Percentiles rank a stretch among this genome's conserved stretches.
Conservation (phyloP, 2,329 filamentous ascomycete species). For the Botrytis sinoallii region DNA sequence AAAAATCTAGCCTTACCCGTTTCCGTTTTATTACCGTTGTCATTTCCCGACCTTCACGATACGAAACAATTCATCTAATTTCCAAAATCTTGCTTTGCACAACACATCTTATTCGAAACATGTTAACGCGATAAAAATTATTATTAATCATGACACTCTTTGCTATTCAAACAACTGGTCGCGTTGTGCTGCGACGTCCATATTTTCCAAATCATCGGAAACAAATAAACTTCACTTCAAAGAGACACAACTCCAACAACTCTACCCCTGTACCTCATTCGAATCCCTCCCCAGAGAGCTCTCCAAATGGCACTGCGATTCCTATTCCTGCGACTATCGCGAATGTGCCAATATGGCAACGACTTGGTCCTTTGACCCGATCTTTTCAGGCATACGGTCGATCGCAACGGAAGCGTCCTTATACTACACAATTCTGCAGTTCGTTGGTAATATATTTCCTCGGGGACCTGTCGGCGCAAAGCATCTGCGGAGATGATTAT, state of each 20-base stretch:
- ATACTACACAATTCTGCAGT: conserved; percentile 74
- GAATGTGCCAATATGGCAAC: conserved; percentile 48
- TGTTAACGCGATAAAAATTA: conserved; percentile 23
- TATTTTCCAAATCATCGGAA: conserved; percentile 22
- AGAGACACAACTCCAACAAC: conserved; percentile 25
- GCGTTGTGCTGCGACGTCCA: conserved; percentile 27
- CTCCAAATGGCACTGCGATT: conserved; percentile 38
- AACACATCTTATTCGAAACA: conserved; percentile 13
- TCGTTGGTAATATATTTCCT: conserved; percentile 75
- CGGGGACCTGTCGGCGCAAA: conserved; percentile 75
- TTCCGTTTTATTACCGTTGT: not conserved
- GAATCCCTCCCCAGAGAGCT: conserved; percentile 24
- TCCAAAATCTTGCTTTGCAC: no score
- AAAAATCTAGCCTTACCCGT: not conserved
- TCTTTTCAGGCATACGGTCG: conserved; percentile 61
- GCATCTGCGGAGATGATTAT: conserved; percentile 60
- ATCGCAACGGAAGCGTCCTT: conserved; percentile 68
- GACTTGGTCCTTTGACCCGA: conserved; percentile 55
- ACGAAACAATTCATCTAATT: not conserved
- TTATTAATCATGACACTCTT: conserved; percentile 29
- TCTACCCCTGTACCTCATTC: conserved; percentile 18
- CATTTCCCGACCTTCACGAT: not conserved
- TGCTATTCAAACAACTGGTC: conserved; percentile 25
- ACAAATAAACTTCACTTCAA: conserved; percentile 24
- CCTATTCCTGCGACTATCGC: conserved; percentile 45